Evolutionary conservation across 306 rosid species (phyloP).

Genomic region (Dalbergia cultrata): DNA sequence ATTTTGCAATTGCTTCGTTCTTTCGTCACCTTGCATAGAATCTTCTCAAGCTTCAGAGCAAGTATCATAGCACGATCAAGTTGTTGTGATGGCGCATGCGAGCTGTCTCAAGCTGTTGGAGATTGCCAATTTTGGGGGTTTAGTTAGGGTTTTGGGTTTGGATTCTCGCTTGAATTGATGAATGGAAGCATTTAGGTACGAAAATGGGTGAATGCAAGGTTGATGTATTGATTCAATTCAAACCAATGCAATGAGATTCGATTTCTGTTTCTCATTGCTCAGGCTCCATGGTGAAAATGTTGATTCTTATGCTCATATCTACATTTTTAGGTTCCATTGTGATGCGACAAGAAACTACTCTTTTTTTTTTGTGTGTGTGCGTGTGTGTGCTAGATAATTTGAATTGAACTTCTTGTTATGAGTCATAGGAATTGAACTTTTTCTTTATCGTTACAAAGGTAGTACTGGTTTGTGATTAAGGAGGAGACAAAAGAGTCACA

Average conservation of each 20-base stretch:
- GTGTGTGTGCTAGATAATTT: not conserved
- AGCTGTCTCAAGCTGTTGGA: constrained; percentile 50
- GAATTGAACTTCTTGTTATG: constrained; percentile 29
- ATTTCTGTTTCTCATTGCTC: not conserved
- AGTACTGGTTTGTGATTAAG: constrained; percentile 38
- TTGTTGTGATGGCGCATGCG: constrained; percentile 61
- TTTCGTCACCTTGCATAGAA: constrained; percentile 39
- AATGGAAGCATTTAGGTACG: constrained; percentile 76
- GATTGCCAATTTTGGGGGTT: constrained; percentile 51
- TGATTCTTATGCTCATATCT: constrained; percentile 30
- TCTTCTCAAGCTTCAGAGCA: constrained; percentile 11
- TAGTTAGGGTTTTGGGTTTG: constrained; percentile 51
- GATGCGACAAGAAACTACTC: not conserved
- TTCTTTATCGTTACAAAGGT: constrained; percentile 41
- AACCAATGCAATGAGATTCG: not conserved
- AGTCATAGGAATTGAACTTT: constrained; percentile 34
- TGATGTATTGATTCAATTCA: constrained; percentile 46
- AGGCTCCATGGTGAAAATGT: constrained; percentile 1
- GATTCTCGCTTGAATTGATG: constrained; percentile 53
- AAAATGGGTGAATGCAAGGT: constrained; percentile 61
- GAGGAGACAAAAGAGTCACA: constrained; percentile 75
- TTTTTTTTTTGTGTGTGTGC: not conserved
- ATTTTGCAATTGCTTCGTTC: constrained; percentile 53
- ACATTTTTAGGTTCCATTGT: constrained; percentile 1
- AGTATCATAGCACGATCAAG: not conserved